These are phyloP conservation scores for Acer negundo DNA, from an alignment of 345 rosid genomes.

Conservation along the genomic window DNA sequence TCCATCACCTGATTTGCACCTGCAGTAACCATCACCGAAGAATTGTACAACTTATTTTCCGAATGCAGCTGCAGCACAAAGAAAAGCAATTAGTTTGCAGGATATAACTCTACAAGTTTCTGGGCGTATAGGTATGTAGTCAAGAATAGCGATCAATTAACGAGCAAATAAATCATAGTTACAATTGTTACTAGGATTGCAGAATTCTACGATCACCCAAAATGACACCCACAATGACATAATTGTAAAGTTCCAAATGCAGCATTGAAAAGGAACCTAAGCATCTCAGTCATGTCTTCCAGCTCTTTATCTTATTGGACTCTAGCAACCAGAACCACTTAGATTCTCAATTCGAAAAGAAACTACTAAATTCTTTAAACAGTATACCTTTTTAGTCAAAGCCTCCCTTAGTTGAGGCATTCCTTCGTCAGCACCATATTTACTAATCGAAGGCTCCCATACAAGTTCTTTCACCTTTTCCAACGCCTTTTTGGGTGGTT, in stretches of 20 bases:
- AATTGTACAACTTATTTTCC: constrained; percentile 75
- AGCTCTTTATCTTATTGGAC: constrained; percentile 10
- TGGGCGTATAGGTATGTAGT: neutral
- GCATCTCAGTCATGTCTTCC: constrained; percentile 9
- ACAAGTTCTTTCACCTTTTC: constrained; percentile 79
- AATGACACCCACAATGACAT: constrained; percentile 2
- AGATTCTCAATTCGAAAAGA: constrained; percentile 6
- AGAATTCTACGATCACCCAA: neutral
- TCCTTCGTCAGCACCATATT: constrained; percentile 95
- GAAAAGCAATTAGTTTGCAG: constrained; percentile 7
- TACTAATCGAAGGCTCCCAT: constrained; percentile 71
- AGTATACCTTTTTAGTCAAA: constrained; percentile 61
- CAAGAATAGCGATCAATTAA: neutral
- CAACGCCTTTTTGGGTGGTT: constrained; percentile 80
- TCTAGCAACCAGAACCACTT: constrained; percentile 8
- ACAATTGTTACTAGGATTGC: neutral
- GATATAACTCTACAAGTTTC: neutral
- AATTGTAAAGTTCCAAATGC: constrained; percentile 7
- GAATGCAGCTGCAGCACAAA: constrained; percentile 49
- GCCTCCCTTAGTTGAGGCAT: constrained; percentile 75
- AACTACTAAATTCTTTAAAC: neutral
- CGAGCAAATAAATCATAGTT: neutral
- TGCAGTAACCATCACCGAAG: constrained; percentile 91
- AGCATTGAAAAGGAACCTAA: neutral
- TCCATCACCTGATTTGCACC: constrained; percentile 93